Conservation (phyloP, 352 stramenopile species). For the Pythium aquatile region DNA sequence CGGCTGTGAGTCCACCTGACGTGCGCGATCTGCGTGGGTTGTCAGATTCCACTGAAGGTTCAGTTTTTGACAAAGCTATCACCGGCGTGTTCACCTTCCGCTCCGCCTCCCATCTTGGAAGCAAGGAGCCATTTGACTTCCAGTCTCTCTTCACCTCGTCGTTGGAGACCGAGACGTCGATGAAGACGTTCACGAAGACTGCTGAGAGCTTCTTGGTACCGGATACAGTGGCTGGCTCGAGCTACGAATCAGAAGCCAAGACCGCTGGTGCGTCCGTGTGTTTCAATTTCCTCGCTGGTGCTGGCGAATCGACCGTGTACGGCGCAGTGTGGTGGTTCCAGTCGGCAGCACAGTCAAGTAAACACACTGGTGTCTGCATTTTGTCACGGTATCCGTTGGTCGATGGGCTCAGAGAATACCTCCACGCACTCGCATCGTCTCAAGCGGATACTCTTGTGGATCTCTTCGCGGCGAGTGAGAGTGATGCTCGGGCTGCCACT, state of each 20-base stretch:
- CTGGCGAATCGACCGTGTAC: constrained; percentile 34
- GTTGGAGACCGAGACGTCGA: neutral
- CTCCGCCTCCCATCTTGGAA: neutral
- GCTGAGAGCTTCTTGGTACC: constrained; percentile 50
- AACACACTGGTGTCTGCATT: constrained; percentile 39
- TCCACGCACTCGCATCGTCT: constrained; percentile 31
- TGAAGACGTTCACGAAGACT: constrained; percentile 21
- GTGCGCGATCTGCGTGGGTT: constrained; percentile 17
- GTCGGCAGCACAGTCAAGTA: neutral
- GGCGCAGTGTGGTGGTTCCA: constrained; percentile 40
- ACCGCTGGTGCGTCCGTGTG: constrained; percentile 26
- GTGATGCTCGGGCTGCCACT: neutral
- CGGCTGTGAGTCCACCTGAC: constrained; percentile 28
- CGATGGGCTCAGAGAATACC: constrained; percentile 46
- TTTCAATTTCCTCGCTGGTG: constrained; percentile 60
- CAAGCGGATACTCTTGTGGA: neutral
- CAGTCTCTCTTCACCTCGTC: constrained; percentile 7
- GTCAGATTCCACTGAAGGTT: neutral
- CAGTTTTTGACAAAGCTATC: constrained; percentile 25
- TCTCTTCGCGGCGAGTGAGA: neutral
- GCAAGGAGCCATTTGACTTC: neutral
- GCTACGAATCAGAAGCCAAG: constrained; percentile 4
- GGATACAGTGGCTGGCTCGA: constrained; percentile 18
- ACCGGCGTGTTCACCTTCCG: constrained; percentile 20
- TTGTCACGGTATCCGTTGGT: constrained; percentile 54